Evolutionary conservation across 768 basidiomycete species (phyloP).

Genomic region (Leccinum pellstonianum): DNA sequence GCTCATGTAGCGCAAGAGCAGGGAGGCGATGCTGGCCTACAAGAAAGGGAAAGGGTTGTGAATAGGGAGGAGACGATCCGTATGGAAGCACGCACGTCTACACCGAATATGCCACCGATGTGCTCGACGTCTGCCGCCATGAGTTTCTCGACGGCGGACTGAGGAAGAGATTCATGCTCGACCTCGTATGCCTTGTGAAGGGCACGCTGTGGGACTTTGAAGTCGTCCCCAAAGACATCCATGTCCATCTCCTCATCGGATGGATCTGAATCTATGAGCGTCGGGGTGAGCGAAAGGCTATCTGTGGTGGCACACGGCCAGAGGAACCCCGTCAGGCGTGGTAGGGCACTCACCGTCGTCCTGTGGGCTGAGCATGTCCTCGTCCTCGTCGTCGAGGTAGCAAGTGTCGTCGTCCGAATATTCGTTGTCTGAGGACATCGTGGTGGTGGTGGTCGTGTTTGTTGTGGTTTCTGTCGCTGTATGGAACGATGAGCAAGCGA

Average conservation of each 20-base stretch:
- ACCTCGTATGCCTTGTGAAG: slow-evolving; percentile 79
- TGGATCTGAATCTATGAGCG: slow-evolving; percentile 38
- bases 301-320: slow-evolving; percentile 22
- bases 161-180: slow-evolving; percentile 74
- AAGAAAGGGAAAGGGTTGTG: slow-evolving; percentile 1
- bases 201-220: slow-evolving; percentile 53
- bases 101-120: slow-evolving; percentile 82
- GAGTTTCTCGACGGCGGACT: slow-evolving; percentile 69
- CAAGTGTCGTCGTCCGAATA: slow-evolving; percentile 66
- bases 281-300: slow-evolving; percentile 21
- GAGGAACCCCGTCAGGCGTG: slow-evolving; percentile 10
- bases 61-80: background rate
- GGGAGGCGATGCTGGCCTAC: slow-evolving; percentile 66
- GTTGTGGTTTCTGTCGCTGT: slow-evolving; percentile 15
- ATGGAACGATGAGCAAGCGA: slow-evolving; percentile 16
- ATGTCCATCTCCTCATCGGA: slow-evolving; percentile 68
- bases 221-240: slow-evolving; percentile 64
- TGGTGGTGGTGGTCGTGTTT: slow-evolving; percentile 12
- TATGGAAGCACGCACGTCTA: slow-evolving; percentile 63
- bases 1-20: slow-evolving; percentile 77
- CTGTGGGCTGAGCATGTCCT: slow-evolving; percentile 59
- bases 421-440: slow-evolving; percentile 66
- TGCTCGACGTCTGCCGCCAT: slow-evolving; percentile 83
- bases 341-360: slow-evolving; percentile 47
- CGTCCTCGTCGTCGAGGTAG: slow-evolving; percentile 72